Percentiles rank a stretch among this genome's conserved stretches.
Conservation (phyloP, 1,139 yeast species). For the Kodamaea fungicola region DNA sequence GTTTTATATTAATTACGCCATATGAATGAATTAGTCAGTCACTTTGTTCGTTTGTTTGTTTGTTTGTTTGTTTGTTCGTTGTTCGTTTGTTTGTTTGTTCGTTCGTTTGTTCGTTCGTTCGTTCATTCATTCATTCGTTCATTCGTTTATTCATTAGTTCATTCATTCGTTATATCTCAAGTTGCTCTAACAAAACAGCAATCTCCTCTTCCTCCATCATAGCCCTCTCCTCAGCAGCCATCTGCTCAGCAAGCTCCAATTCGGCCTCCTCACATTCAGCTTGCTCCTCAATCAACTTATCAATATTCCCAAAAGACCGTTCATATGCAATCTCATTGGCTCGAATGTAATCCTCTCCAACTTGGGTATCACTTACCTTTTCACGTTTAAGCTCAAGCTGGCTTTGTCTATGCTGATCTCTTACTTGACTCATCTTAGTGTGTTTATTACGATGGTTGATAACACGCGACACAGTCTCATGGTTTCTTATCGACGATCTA, state of each 20-base stretch:
- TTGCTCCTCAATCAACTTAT: slow-evolving; percentile 31
- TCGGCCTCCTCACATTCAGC: slow-evolving; percentile 14
- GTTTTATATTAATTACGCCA: no score
- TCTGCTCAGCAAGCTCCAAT: slow-evolving; percentile 10
- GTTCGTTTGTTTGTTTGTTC: no score
- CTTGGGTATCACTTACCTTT: slow-evolving; percentile 22
- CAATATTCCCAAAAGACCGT: slow-evolving; percentile 20
- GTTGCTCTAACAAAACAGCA: slow-evolving; percentile 16
- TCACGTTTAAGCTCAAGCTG: slow-evolving; percentile 23
- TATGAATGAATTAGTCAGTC: no score
- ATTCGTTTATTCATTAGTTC: neutral
- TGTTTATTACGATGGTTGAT: slow-evolving; percentile 27
- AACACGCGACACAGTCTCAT: neutral
- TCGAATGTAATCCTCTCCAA: slow-evolving; percentile 14
- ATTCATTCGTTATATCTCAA: slow-evolving; percentile 9
- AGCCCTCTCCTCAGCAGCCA: slow-evolving; percentile 16
- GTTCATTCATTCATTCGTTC: no score
- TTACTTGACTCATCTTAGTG: slow-evolving; percentile 22
- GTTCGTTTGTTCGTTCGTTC: no score
- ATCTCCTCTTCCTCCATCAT: slow-evolving; percentile 20
- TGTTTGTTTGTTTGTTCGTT: no score
- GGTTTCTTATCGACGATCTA: neutral
- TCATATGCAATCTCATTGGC: slow-evolving; percentile 13
- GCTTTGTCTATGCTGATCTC: slow-evolving; percentile 28
- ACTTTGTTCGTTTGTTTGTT: no score